phyloP scores from a whole-genome alignment of 164 flowering plant genomes.

The Chimonanthus praecox region DNA sequence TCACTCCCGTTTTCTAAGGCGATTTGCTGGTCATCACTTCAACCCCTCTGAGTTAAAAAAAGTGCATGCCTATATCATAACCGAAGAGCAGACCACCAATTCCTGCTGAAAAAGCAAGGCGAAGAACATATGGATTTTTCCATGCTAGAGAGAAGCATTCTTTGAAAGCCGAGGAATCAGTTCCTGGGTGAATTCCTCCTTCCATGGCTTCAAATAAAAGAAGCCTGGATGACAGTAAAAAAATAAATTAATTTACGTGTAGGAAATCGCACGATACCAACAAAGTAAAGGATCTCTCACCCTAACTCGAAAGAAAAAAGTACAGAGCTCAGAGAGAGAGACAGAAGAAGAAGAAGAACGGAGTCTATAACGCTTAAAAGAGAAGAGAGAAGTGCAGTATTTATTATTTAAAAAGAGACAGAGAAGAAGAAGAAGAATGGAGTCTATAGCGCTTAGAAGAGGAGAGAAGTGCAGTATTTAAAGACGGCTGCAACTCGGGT shows the following conservation, averaged over 20 bases:
- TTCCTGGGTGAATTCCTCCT: conserved; percentile 35
- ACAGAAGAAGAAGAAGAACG: neutral
- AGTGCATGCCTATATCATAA: conserved; percentile 50
- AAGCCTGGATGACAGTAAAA: neutral
- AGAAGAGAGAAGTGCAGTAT: neutral
- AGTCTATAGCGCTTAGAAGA: neutral
- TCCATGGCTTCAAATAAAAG: conserved; percentile 30
- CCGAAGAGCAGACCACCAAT: conserved; percentile 70
- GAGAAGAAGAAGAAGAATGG: neutral
- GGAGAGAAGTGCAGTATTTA: no score
- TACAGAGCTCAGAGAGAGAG: neutral
- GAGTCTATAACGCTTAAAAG: neutral
- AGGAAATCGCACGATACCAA: neutral
- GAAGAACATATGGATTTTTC: conserved; percentile 65
- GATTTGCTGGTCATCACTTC: no score
- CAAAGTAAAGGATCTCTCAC: neutral
- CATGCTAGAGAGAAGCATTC: conserved; percentile 53
- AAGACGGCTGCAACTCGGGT: neutral
- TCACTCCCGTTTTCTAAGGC: no score
- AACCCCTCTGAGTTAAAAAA: no score
- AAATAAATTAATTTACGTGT: neutral
- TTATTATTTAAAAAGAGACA: neutral
- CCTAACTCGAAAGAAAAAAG: neutral
- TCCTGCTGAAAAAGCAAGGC: conserved; percentile 67
- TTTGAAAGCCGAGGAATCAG: conserved; percentile 46